Conservation (phyloP, 768 basidiomycete species). For the Inosperma sp. region DNA sequence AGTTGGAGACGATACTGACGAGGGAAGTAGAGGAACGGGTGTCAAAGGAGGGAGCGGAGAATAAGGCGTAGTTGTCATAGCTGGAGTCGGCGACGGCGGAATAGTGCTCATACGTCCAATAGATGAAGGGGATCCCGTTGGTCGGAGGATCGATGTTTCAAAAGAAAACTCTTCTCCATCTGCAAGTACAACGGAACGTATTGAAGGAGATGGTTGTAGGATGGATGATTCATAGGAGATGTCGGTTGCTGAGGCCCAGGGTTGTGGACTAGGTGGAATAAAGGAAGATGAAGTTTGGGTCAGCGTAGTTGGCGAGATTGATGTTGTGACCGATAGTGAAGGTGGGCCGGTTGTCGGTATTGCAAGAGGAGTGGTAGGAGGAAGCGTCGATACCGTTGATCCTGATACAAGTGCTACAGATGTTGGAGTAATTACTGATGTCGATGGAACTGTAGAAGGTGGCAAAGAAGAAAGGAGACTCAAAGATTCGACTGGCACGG, state of each 20-base stretch:
- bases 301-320: neutral
- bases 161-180: constrained; percentile 63
- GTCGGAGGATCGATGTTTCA: constrained; percentile 70
- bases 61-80: no score
- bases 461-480: constrained; percentile 29
- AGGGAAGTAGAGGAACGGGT: constrained; percentile 35
- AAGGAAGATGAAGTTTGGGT: constrained; percentile 5
- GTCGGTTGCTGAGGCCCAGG: constrained; percentile 63
- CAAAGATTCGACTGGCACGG: constrained; percentile 15
- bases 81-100: no score
- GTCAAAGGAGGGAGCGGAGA: constrained; percentile 38
- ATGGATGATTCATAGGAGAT: constrained; percentile 73
- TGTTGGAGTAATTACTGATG: constrained; percentile 29
- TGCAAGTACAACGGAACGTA: constrained; percentile 46
- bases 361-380: constrained; percentile 19
- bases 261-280: constrained; percentile 27
- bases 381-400: constrained; percentile 26
- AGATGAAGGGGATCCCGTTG: constrained; percentile 50
- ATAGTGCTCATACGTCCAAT: constrained; percentile 45
- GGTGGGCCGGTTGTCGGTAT: constrained; percentile 7
- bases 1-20: constrained; percentile 28
- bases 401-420: constrained; percentile 27
- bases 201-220: constrained; percentile 66
- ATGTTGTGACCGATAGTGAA: constrained; percentile 11
- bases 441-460: constrained; percentile 25